Conservation (phyloP, 257 asterid genomes). For the Nicotiana undulata region DNA sequence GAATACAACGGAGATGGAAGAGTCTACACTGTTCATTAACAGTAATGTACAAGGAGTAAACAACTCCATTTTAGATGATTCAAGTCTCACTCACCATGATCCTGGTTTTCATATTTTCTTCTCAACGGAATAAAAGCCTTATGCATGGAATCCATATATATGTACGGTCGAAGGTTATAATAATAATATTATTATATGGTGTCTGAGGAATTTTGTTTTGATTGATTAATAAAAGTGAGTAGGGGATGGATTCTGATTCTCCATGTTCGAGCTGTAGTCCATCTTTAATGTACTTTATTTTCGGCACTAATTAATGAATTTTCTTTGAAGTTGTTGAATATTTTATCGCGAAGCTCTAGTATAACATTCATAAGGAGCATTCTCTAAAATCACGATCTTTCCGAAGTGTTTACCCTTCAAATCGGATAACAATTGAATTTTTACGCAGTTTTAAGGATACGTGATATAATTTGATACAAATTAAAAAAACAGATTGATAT, state of each 20-base stretch:
- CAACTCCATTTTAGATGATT: slow-evolving; percentile 52
- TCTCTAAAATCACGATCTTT: background rate
- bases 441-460: too few relatives aligned
- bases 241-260: slow-evolving; percentile 28
- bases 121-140: slow-evolving; percentile 16
- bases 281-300: slow-evolving; percentile 4
- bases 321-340: background rate
- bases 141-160: background rate
- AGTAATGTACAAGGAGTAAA: slow-evolving; percentile 81
- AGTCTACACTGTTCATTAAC: slow-evolving; percentile 40
- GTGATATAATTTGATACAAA: too few relatives aligned
- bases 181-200: slow-evolving; percentile 11
- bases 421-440: too few relatives aligned
- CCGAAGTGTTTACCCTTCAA: too few relatives aligned
- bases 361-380: background rate
- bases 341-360: background rate
- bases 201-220: slow-evolving; percentile 1
- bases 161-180: background rate
- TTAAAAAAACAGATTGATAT: too few relatives aligned
- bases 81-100: slow-evolving; percentile 30
- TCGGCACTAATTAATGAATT: background rate
- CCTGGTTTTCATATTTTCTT: slow-evolving; percentile 70
- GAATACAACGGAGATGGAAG: slow-evolving; percentile 10
- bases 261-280: slow-evolving; percentile 17
- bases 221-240: slow-evolving; percentile 1